phyloP scores from a whole-genome alignment of 176 grass and related monocot species.

The Elaeis guineensis region DNA sequence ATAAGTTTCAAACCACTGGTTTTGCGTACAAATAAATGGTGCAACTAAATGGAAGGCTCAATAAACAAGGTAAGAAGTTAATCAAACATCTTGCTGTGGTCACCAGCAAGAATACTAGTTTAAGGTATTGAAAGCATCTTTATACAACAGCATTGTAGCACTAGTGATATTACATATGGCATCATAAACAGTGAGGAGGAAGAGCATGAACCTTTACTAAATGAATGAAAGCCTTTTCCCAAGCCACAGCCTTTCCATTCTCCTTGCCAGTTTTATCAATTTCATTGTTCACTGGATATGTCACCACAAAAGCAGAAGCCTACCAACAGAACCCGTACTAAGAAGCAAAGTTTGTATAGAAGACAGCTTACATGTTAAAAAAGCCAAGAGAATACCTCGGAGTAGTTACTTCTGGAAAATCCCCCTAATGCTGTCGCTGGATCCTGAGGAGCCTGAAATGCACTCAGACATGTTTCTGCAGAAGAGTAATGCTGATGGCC shows the following conservation, averaged over 20 bases:
- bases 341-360: slow-evolving; percentile 14
- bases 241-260: slow-evolving; percentile 71
- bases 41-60: too few species aligned
- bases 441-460: slow-evolving; percentile 77
- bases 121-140: too few species aligned
- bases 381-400: slow-evolving; percentile 48
- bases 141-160: too few species aligned
- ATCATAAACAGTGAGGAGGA: too few species aligned
- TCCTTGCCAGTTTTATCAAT: slow-evolving; percentile 61
- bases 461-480: slow-evolving; percentile 71
- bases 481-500: slow-evolving; percentile 86
- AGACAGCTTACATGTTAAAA: neutral
- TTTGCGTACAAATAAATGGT: too few species aligned
- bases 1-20: too few species aligned
- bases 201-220: slow-evolving; percentile 55
- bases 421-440: slow-evolving; percentile 84
- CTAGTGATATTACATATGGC: too few species aligned
- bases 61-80: too few species aligned
- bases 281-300: slow-evolving; percentile 97
- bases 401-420: slow-evolving; percentile 77
- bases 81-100: too few species aligned
- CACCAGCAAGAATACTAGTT: too few species aligned
- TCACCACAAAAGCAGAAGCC: slow-evolving; percentile 85
- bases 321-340: slow-evolving; percentile 29
- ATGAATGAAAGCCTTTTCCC: slow-evolving; percentile 85